Conservation (phyloP, 1,139 yeast genomes). For the Debaryomyces subglobosus region DNA sequence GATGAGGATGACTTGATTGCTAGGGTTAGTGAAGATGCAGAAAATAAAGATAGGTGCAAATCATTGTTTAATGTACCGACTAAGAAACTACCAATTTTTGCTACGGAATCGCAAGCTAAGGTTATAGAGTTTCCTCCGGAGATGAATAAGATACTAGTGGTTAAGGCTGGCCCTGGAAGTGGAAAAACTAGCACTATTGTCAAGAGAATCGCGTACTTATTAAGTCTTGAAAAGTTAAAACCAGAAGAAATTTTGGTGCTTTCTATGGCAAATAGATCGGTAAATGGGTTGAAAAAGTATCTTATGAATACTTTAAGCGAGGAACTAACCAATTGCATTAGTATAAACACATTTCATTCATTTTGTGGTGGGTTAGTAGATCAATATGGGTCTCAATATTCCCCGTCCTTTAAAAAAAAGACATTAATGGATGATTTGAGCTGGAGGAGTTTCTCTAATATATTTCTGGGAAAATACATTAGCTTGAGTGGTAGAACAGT, state of each 20-base stretch:
- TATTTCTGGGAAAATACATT: conserved; percentile 33
- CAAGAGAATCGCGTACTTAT: conserved; percentile 52
- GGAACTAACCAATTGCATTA: conserved; percentile 34
- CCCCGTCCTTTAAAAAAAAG: conserved; percentile 29
- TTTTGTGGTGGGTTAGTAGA: conserved; percentile 55
- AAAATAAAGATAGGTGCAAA: background rate
- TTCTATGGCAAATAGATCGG: conserved; percentile 74
- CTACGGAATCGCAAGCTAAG: conserved; percentile 39
- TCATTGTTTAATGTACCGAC: background rate
- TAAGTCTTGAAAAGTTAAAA: conserved; percentile 36
- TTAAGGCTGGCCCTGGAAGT: conserved; percentile 75
- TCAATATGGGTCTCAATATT: conserved; percentile 31
- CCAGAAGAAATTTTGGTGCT: conserved; percentile 64
- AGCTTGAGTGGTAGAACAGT: conserved; percentile 25
- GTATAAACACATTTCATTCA: conserved; percentile 65
- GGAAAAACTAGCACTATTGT: conserved; percentile 73
- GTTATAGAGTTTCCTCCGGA: conserved; percentile 40
- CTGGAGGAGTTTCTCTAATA: conserved; percentile 46
- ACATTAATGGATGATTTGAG: conserved; percentile 54
- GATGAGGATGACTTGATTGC: background rate
- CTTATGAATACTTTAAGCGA: conserved; percentile 33
- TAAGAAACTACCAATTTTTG: background rate
- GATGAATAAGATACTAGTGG: conserved; percentile 44
- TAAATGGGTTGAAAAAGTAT: conserved; percentile 49
- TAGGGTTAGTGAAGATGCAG: background rate